Conservation (phyloP, 768 basidiomycete species). For the Auricularia cornea region DNA sequence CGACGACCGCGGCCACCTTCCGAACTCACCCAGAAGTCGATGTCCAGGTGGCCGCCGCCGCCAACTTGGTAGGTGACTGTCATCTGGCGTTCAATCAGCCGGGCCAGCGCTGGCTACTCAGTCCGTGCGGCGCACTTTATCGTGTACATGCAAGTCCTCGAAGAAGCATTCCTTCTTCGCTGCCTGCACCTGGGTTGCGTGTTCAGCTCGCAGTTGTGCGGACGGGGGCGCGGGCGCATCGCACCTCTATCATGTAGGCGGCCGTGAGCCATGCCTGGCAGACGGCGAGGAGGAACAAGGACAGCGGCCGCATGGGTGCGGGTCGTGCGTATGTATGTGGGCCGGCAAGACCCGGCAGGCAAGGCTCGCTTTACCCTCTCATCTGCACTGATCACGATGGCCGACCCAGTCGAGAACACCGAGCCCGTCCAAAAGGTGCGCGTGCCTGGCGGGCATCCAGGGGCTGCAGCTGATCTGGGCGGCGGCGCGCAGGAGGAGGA, state of each 20-base stretch:
- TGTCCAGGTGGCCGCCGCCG: conserved; percentile 92
- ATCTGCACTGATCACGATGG: conserved; percentile 4
- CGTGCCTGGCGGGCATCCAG: too few species aligned
- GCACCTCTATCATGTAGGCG: conserved; percentile 66
- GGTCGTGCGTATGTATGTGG: not conserved
- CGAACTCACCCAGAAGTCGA: conserved; percentile 84
- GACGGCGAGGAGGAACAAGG: not conserved
- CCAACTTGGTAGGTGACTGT: conserved; percentile 99
- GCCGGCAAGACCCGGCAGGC: not conserved
- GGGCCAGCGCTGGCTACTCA: not conserved
- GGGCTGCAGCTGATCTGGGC: conserved; percentile 1
- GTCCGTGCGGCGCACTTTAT: conserved; percentile 49
- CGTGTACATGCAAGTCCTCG: conserved; percentile 84
- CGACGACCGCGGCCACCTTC: not conserved
- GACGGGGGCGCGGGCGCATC: conserved; percentile 36
- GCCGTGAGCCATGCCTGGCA: conserved; percentile 25
- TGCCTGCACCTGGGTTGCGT: conserved; percentile 45
- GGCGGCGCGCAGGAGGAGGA: conserved; percentile 50
- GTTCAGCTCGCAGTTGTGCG: conserved; percentile 10
- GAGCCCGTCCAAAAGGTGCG: conserved; percentile 1
- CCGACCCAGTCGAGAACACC: conserved; percentile 5
- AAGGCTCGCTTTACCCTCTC: not conserved
- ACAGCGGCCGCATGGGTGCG: not conserved
- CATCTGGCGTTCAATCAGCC: conserved; percentile 52
- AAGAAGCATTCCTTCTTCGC: conserved; percentile 92